These are phyloP conservation scores for Lactifluus rugatus DNA, from an alignment of 768 basidiomycete species.

Conservation along the genomic window DNA sequence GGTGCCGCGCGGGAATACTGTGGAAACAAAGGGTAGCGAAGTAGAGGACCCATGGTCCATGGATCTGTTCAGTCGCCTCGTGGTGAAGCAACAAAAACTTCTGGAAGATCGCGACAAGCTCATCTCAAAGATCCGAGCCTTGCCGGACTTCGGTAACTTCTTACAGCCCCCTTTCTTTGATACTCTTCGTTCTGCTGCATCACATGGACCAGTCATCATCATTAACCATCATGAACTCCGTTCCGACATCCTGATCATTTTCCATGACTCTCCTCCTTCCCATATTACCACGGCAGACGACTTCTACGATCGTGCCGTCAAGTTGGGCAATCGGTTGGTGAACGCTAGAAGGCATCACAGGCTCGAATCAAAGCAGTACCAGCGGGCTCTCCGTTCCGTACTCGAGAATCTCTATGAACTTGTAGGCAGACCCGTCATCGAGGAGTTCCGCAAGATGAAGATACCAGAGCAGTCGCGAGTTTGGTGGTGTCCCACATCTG, in stretches of 20 bases:
- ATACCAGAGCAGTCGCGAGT: not conserved
- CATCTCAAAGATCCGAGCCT: not conserved
- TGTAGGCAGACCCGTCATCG: not conserved
- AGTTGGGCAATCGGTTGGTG: not conserved
- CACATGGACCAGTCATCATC: constrained; percentile 2
- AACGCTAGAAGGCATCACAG: not conserved
- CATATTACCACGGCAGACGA: not conserved
- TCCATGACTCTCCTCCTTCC: not conserved
- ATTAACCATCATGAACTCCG: not conserved
- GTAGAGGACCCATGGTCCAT: not conserved
- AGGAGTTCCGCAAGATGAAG: not conserved
- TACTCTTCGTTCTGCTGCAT: not conserved
- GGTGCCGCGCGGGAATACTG: not conserved
- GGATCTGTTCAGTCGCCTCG: not conserved
- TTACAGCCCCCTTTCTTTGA: not conserved
- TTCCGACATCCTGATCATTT: constrained; percentile 1
- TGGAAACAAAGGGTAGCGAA: not conserved
- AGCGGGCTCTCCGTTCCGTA: not conserved
- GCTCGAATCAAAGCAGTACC: not conserved
- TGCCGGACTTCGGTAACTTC: not conserved
- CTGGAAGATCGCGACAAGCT: not conserved
- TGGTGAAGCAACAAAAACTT: not conserved
- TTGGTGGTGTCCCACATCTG: not conserved
- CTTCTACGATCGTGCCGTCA: not conserved
- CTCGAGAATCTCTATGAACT: not conserved